Evolutionary conservation across 2,329 filamentous ascomycete genomes (phyloP), one percentile per base, ranked within the genome.

Genomic region (Sporothrix brasiliensis): DNA sequence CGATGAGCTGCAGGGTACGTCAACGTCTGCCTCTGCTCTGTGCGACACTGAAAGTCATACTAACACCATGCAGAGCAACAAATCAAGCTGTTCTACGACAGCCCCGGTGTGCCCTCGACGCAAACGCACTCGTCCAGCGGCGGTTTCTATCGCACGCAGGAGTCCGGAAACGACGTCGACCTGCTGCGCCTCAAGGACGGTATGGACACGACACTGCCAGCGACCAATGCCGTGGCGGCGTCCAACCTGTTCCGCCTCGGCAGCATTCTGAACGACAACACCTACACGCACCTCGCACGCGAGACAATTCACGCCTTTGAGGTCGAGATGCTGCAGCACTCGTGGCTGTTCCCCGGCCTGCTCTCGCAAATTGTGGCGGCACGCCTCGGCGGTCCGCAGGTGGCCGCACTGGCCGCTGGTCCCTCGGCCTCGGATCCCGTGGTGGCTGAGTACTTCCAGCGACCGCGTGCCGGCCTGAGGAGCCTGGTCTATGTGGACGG

Each of bases 101-200:
- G 82, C 4, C 74, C 77, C 61, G 68, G 53, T 10, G 66, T 69
- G 74, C 79, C 75, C 16, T 76, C 79, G 56, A 80, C 82, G 27
- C 73, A 73, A 10, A 75, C 75, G 9, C 79, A 79, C 71, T 79
- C 80, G 44, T 78, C 79, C 47, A 83, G 81, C 34, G 87, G 87
- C 54, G 92, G 87, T 44, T 95, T 94, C 84, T 95, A 92, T 81
- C 89, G 89, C 4, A 93, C 91, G 1, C 81, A 85, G 4, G 81
- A 83, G 14, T 80, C 85, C 2, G 53, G 24, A 19, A 44, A 39
- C 34, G 16, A 16, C 2, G 24, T 82, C 88, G 0, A 88, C 39
- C 90, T 97, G 71, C 87, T 98, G 72, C 90, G 94, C 30, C 86
- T 97, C 66, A 99, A 99, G 80, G 93, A 96, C 73, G 95, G 93